phyloP scores from a whole-genome alignment of 495 filamentous ascomycete genomes.

The Xylaria venustula region DNA sequence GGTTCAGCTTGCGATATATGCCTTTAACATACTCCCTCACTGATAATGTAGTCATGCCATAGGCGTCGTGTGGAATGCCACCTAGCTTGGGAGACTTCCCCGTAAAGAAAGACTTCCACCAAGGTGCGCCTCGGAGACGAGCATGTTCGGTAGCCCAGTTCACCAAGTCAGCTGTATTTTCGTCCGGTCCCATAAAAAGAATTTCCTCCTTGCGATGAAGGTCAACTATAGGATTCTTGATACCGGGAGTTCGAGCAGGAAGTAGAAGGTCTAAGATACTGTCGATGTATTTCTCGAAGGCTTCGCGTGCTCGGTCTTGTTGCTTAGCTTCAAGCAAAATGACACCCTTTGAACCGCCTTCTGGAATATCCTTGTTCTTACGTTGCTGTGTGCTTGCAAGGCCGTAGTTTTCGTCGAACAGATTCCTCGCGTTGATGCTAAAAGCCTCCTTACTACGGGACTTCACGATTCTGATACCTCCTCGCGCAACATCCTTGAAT shows the following conservation, averaged over 20 bases:
- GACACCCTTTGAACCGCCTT: constrained; percentile 97
- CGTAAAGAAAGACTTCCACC: constrained; percentile 99
- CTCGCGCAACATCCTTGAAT: constrained; percentile 95
- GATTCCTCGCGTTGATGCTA: constrained; percentile 88
- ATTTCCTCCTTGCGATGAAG: constrained; percentile 92
- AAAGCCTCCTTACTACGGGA: constrained; percentile 93
- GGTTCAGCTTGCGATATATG: constrained; percentile 91
- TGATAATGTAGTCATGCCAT: constrained; percentile 97
- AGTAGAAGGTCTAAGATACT: constrained; percentile 93
- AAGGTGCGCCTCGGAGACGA: constrained; percentile 79
- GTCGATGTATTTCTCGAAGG: constrained; percentile 99
- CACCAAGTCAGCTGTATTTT: constrained; percentile 96
- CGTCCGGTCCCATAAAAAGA: constrained; percentile 96
- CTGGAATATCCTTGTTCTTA: constrained; percentile 99
- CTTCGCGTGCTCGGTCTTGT: constrained; percentile 85
- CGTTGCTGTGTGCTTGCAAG: constrained; percentile 97
- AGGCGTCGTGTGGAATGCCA: constrained; percentile 92
- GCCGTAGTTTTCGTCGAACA: constrained; percentile 99
- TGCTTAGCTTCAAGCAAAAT: constrained; percentile 91
- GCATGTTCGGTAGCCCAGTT: constrained; percentile 98
- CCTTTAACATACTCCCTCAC: constrained; percentile 94
- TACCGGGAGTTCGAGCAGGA: constrained; percentile 84
- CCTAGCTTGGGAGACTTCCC: constrained; percentile 95
- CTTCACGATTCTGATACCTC: constrained; percentile 98
- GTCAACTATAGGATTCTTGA: constrained; percentile 98